These are phyloP conservation scores for Fusarium sp. DNA, from an alignment of 2,329 filamentous ascomycete genomes.

Conservation along the genomic window DNA sequence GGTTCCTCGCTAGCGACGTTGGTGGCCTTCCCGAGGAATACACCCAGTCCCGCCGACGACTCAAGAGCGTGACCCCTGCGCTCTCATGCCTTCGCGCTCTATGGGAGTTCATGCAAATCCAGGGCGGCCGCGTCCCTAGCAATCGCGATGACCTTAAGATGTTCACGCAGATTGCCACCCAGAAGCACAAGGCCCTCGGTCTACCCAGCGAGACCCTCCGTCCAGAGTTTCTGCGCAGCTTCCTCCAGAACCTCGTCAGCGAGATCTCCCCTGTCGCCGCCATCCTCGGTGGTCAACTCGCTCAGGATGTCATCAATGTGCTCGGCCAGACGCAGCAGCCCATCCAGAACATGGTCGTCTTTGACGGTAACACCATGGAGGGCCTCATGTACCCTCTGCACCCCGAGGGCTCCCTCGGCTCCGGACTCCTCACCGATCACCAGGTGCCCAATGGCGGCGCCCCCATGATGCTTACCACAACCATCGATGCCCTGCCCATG, in stretches of 20 bases:
- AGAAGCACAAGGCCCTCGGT: conserved; percentile 80
- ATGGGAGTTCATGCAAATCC: conserved; percentile 79
- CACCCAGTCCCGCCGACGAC: conserved; percentile 72
- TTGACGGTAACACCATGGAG: conserved; percentile 85
- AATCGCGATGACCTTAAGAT: conserved; percentile 74
- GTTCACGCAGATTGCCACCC: conserved; percentile 82
- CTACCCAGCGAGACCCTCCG: conserved; percentile 75
- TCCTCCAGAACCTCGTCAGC: conserved; percentile 85
- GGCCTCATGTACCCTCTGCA: conserved; percentile 86
- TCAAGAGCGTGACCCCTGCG: conserved; percentile 82
- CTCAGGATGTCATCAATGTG: conserved; percentile 98
- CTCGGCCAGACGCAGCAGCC: conserved; percentile 92
- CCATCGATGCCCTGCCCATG: conserved; percentile 41
- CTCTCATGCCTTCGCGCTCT: conserved; percentile 89
- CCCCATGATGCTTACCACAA: conserved; percentile 38
- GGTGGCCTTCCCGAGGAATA: conserved; percentile 79
- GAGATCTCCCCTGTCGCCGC: conserved; percentile 90
- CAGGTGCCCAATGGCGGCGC: conserved; percentile 38
- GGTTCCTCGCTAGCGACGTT: conserved; percentile 83
- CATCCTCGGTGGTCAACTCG: conserved; percentile 88
- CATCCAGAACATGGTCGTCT: conserved; percentile 93
- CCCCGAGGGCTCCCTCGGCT: conserved; percentile 70
- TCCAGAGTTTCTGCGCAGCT: conserved; percentile 81
- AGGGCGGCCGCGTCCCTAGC: conserved; percentile 65
- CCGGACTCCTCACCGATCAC: conserved; percentile 55